phyloP scores from a whole-genome alignment of 495 filamentous ascomycete species.

The Penicillium antarcticum region DNA sequence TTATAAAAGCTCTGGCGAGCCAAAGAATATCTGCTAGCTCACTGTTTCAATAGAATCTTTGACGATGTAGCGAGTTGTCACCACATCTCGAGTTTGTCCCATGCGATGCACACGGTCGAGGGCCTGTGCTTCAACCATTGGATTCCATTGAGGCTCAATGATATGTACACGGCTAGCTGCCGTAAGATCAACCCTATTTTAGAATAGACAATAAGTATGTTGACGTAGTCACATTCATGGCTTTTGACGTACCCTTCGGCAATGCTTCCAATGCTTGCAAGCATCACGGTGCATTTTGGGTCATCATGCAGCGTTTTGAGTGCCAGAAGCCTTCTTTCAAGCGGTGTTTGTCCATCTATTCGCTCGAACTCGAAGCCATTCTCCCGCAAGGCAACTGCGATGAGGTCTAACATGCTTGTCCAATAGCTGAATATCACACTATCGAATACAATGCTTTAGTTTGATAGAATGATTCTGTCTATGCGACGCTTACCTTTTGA shows the following conservation, averaged over 20 bases:
- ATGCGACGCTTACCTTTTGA: no score
- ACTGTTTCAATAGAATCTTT: conserved; percentile 43
- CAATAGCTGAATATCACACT: no score
- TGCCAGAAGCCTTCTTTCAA: background rate
- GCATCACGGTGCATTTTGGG: background rate
- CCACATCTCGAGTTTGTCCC: conserved; percentile 42
- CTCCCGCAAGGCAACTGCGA: no score
- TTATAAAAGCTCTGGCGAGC: no score
- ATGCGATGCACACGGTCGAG: conserved; percentile 43
- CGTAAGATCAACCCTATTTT: conserved; percentile 3
- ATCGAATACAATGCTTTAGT: no score
- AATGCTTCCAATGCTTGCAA: background rate
- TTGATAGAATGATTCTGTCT: no score
- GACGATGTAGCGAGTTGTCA: conserved; percentile 41
- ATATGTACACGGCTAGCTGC: conserved; percentile 6
- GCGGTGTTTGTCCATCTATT: background rate
- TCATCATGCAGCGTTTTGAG: background rate
- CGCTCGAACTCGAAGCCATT: background rate
- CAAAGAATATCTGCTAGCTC: no score
- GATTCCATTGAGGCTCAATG: conserved; percentile 46
- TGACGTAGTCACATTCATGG: no score
- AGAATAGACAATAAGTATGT: background rate
- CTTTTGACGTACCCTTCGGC: background rate
- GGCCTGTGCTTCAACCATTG: conserved; percentile 49
- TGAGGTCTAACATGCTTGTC: no score